Percentiles rank a stretch among this genome's conserved stretches.
Evolutionary conservation across 2,329 filamentous ascomycete species (phyloP).

Genomic region (Neonectria ditissima): DNA sequence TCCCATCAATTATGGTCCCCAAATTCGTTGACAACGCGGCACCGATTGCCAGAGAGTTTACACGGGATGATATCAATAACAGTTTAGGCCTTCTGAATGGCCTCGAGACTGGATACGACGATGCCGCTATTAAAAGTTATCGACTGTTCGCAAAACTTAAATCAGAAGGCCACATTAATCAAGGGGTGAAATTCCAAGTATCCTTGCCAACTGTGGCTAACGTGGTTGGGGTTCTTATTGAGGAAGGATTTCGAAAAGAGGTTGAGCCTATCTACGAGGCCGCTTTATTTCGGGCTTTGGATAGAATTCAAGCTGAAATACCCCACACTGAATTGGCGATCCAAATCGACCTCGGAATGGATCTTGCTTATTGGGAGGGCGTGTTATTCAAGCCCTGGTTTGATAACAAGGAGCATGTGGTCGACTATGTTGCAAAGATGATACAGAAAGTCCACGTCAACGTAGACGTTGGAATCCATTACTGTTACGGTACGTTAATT

Average conservation of each 20-base stretch:
- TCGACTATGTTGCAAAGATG: conserved; percentile 15
- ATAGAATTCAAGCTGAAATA: conserved; percentile 8
- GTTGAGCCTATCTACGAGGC: conserved; percentile 15
- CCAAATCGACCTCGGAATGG: conserved; percentile 19
- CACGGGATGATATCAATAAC: too few relatives aligned
- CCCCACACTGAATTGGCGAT: conserved; percentile 12
- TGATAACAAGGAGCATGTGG: conserved; percentile 5
- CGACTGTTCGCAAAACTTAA: too few relatives aligned
- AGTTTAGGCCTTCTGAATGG: too few relatives aligned
- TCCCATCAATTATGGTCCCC: too few relatives aligned
- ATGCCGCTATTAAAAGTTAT: too few relatives aligned
- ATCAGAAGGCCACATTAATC: too few relatives aligned
- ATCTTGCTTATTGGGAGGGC: conserved; percentile 17
- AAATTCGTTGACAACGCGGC: too few relatives aligned
- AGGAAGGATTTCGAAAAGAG: conserved; percentile 1
- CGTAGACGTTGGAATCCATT: conserved; percentile 16
- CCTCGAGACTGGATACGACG: too few relatives aligned
- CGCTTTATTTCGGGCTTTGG: conserved; percentile 5
- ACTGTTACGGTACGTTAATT: conserved; percentile 14
- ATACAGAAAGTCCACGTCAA: not conserved
- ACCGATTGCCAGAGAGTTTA: too few relatives aligned
- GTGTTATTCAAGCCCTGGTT: conserved; percentile 12
- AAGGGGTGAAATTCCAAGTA: conserved; percentile 16
- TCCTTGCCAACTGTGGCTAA: conserved; percentile 18
- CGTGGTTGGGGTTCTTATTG: conserved; percentile 9